A percentile compares a stretch with the other conserved stretches of the same genome.
phyloP scores from a whole-genome alignment of 805 yeast species.

The Priceomyces fermenticarens region DNA sequence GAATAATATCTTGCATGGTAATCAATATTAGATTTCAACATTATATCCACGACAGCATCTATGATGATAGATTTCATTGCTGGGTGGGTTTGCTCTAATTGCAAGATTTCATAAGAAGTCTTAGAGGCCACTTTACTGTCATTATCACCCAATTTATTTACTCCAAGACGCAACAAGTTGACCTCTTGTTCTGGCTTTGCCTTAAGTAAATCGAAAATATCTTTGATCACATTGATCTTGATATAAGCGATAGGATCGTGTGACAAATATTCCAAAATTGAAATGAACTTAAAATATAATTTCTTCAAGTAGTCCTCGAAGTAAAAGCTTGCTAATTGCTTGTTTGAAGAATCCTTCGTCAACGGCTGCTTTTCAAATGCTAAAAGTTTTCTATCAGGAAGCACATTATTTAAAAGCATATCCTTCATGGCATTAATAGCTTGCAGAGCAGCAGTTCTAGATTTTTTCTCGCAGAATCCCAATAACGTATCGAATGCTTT shows the following conservation, averaged over 20 bases:
- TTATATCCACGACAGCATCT: conserved; percentile 75
- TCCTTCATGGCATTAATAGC: conserved; percentile 88
- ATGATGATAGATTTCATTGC: conserved; percentile 86
- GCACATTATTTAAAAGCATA: conserved; percentile 75
- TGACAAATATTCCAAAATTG: conserved; percentile 72
- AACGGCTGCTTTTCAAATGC: conserved; percentile 76
- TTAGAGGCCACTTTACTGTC: conserved; percentile 89
- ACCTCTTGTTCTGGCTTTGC: conserved; percentile 96
- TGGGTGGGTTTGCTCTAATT: conserved; percentile 87
- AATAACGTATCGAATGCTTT: conserved; percentile 79
- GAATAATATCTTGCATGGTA: conserved; percentile 89
- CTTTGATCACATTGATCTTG: conserved; percentile 70
- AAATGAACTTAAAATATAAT: conserved; percentile 70
- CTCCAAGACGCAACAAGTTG: conserved; percentile 81
- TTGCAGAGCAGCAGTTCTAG: conserved; percentile 89
- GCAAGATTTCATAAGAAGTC: conserved; percentile 75
- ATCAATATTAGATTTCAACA: conserved; percentile 69
- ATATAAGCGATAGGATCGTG: conserved; percentile 91
- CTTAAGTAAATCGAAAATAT: conserved; percentile 75
- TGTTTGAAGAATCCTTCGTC: conserved; percentile 33
- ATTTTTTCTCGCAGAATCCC: conserved; percentile 81
- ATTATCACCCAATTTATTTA: conserved; percentile 89
- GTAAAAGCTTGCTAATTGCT: conserved; percentile 67
- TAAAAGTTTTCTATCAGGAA: conserved; percentile 80
- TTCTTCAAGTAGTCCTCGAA: conserved; percentile 89